These are phyloP conservation scores for Senna tora DNA, from an alignment of 306 rosid genomes.

Conservation along the genomic window DNA sequence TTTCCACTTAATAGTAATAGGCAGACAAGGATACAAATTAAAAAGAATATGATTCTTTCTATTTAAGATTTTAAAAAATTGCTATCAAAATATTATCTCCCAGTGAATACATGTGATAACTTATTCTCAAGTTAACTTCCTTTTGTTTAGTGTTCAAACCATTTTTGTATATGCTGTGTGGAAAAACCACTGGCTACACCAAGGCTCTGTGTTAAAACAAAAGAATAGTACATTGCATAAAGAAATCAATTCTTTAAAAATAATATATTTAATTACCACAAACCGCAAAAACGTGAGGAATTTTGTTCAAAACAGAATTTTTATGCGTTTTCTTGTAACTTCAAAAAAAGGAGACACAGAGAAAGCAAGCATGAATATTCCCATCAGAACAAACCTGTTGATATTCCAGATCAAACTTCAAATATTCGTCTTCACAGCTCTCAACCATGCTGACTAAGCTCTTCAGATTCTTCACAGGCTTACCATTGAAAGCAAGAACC, in stretches of 20 bases:
- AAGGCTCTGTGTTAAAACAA: neutral
- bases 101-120: neutral
- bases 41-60: slow-evolving; percentile 4
- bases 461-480: slow-evolving; percentile 82
- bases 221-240: neutral
- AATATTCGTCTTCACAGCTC: slow-evolving; percentile 65
- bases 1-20: neutral
- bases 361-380: neutral
- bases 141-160: neutral
- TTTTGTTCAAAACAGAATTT: slow-evolving; percentile 2
- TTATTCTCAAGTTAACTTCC: neutral
- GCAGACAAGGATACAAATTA: slow-evolving; percentile 14
- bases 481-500: slow-evolving; percentile 83
- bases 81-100: neutral
- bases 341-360: neutral
- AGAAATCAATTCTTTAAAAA: neutral
- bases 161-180: neutral
- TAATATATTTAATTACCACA: neutral
- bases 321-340: neutral
- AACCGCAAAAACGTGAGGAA: neutral
- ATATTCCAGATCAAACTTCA: slow-evolving; percentile 82
- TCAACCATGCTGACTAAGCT: slow-evolving; percentile 79
- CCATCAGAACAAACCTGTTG: slow-evolving; percentile 63
- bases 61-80: no score
- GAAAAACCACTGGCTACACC: neutral